A percentile compares a stretch with the other conserved stretches of the same genome.
phyloP scores from a whole-genome alignment of 2,329 filamentous ascomycete genomes.

The Ceratocystis cacaofunesta region DNA sequence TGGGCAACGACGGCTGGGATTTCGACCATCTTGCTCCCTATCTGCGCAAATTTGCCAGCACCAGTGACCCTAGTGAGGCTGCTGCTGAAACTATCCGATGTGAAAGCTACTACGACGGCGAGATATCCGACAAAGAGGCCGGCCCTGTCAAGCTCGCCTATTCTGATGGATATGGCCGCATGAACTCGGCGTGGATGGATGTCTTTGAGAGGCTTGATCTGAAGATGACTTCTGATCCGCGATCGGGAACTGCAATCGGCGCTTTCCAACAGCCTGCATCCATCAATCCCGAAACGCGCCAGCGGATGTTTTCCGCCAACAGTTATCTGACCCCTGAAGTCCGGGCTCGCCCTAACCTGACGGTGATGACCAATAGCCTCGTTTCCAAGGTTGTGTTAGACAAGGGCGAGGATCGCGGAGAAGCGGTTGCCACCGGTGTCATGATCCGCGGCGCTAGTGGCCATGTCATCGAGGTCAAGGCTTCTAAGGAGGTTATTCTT shows the following conservation, averaged over 20 bases:
- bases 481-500: conserved; percentile 35
- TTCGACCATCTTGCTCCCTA: conserved; percentile 23
- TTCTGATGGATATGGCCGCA: conserved; percentile 20
- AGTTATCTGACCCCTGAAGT: conserved; percentile 25
- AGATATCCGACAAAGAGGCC: conserved; percentile 24
- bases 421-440: conserved; percentile 25
- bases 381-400: conserved; percentile 25
- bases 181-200: conserved; percentile 27
- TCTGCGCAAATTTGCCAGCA: conserved; percentile 25
- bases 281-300: conserved; percentile 24
- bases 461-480: conserved; percentile 20
- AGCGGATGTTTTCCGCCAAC: conserved; percentile 24
- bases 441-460: conserved; percentile 16
- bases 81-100: conserved; percentile 22
- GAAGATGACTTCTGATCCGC: conserved; percentile 24
- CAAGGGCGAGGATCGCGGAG: conserved; percentile 19
- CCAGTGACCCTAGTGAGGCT: conserved; percentile 21
- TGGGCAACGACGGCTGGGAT: conserved; percentile 22
- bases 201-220: conserved; percentile 25
- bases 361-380: conserved; percentile 24
- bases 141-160: conserved; percentile 16
- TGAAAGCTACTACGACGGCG: conserved; percentile 23
- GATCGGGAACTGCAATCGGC: conserved; percentile 22
- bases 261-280: conserved; percentile 24
- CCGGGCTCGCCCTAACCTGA: conserved; percentile 20